Evolutionary conservation across 768 basidiomycete genomes (phyloP), one percentile per base, ranked within the genome.

Genomic region (Cystofilobasidium macerans): DNA sequence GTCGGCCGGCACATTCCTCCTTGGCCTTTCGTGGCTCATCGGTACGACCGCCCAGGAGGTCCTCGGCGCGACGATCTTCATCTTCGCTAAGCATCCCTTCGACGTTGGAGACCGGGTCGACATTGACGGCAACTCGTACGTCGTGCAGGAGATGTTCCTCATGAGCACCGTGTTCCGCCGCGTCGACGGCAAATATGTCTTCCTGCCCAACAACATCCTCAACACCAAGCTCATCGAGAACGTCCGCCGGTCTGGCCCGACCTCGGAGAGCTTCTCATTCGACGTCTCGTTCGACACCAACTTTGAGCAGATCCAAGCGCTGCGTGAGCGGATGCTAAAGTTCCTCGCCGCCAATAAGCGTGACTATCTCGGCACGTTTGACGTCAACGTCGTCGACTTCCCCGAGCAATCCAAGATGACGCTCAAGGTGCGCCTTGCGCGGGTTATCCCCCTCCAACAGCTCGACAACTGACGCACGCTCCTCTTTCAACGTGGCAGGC

Each of bases 81-180:
- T 95, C 33, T 92, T 93, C 77, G 81, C 90, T 75, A 88, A 88
- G 32, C 64, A 65, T 47, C 64, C 64, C 0, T 38, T 58, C 35
- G 64, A 68, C 32, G 61, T 68, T 36, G 61, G 75, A 61, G 76
- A 77, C 76, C 78, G 85, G 54, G 81, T 93, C 58, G 77, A 76
- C 43, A 77, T 81, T 61, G 79, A 80, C 62, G 79, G 78, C 32
- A 77, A 80, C 38, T 78, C 73, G 11, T 91, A 87, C 74, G 87
- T 86, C 0, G 89, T 94, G 68, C 88, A 87, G 73, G 89, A 92
- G 75, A 93, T 95, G 75, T 81, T 86, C 33, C 80, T 95, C 35
- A 80, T 93, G 64, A 87, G 84, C 63, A 89, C 75, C 12, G 68
- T 69, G 59, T 65, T 69, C 68, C 66, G 67, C 63, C 70, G 75